A percentile compares a stretch with the other conserved stretches of the same genome.
phyloP scores from a whole-genome alignment of 2,329 filamentous ascomycete species.

The Bipolaris zeicola region DNA sequence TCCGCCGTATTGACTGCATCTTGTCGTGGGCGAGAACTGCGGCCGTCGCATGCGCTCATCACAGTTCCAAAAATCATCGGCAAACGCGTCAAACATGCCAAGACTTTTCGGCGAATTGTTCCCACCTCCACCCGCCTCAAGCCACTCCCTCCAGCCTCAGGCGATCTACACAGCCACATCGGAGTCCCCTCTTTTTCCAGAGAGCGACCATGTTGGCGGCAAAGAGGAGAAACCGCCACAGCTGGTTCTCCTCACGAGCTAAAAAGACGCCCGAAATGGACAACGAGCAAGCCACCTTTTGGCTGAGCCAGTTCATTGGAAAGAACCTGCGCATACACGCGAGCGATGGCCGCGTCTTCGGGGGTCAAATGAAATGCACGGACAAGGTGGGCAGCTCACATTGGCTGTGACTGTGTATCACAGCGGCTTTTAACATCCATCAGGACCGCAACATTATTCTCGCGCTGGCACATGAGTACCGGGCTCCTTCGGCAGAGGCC shows the following conservation, averaged over 20 bases:
- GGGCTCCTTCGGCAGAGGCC: slow-evolving; percentile 63
- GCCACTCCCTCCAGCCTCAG: slow-evolving; percentile 14
- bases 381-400: slow-evolving; percentile 69
- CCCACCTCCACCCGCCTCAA: slow-evolving; percentile 6
- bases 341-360: slow-evolving; percentile 84
- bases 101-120: slow-evolving; percentile 16
- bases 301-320: slow-evolving; percentile 71
- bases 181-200: slow-evolving; percentile 14
- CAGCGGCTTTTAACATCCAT: slow-evolving; percentile 1
- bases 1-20: slow-evolving; percentile 43
- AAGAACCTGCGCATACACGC: slow-evolving; percentile 80
- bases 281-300: slow-evolving; percentile 60
- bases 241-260: slow-evolving; percentile 29
- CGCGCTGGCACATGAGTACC: slow-evolving; percentile 85
- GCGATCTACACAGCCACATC: slow-evolving; percentile 20
- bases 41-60: slow-evolving; percentile 3
- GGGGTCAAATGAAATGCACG: slow-evolving; percentile 91
- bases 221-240: slow-evolving; percentile 15
- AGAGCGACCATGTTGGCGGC: slow-evolving; percentile 13
- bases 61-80: slow-evolving; percentile 21
- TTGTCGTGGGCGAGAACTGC: slow-evolving; percentile 11
- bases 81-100: slow-evolving; percentile 39
- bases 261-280: slow-evolving; percentile 49
- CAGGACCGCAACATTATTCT: slow-evolving; percentile 91
- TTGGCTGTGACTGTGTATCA: neutral